phyloP scores from a whole-genome alignment of 2,329 filamentous ascomycete species.

The Colletotrichum incanum region DNA sequence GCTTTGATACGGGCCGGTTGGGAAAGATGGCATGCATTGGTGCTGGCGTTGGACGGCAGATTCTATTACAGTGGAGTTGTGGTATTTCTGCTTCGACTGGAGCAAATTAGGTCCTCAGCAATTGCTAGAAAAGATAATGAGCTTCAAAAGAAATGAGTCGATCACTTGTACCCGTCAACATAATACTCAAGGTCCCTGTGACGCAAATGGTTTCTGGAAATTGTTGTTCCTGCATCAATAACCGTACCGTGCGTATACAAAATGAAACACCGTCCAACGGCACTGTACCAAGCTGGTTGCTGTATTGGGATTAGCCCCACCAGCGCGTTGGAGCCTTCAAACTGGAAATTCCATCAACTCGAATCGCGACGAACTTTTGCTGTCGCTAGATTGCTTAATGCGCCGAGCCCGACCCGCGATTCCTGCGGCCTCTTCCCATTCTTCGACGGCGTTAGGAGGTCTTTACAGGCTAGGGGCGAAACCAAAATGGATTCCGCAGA shows the following conservation, averaged over 20 bases:
- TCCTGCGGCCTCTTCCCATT: slow-evolving; percentile 35
- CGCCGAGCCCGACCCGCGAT: slow-evolving; percentile 33
- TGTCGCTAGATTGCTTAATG: slow-evolving; percentile 26
- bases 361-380: slow-evolving; percentile 39
- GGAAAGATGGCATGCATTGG: slow-evolving; percentile 46
- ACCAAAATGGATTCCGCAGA: slow-evolving; percentile 77
- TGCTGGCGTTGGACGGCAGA: slow-evolving; percentile 51
- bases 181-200: neutral
- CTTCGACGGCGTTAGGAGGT: slow-evolving; percentile 29
- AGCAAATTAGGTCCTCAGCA: neutral
- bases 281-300: slow-evolving; percentile 53
- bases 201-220: neutral
- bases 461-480: slow-evolving; percentile 51
- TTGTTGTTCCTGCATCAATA: slow-evolving; percentile 23
- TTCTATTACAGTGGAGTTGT: slow-evolving; percentile 24
- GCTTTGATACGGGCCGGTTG: slow-evolving; percentile 19
- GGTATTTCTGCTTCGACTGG: slow-evolving; percentile 12
- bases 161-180: neutral
- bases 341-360: slow-evolving; percentile 43
- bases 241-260: slow-evolving; percentile 7
- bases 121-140: slow-evolving; percentile 12
- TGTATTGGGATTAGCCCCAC: slow-evolving; percentile 53
- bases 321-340: slow-evolving; percentile 34
- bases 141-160: slow-evolving; percentile 23
- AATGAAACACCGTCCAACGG: neutral